Conservation (phyloP, 176 grass and related monocot genomes). For the Avena atlantica region DNA sequence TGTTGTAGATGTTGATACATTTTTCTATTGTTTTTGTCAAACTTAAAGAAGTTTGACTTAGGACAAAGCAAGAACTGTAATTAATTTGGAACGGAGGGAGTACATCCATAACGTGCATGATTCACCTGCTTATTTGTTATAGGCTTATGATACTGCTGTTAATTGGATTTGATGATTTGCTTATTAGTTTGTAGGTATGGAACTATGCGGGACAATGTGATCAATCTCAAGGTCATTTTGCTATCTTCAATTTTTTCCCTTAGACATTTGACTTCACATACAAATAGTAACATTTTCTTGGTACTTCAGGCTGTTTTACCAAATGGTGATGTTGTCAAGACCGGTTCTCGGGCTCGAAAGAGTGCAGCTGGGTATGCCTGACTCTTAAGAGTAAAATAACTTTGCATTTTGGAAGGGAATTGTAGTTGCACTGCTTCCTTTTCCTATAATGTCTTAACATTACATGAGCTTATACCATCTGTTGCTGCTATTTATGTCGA, state of each 20-base stretch:
- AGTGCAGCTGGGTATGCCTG: conserved; percentile 93
- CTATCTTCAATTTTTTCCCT: conserved; percentile 18
- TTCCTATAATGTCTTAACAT: conserved; percentile 23
- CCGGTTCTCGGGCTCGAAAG: conserved; percentile 85
- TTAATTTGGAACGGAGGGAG: background rate
- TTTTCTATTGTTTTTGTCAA: background rate
- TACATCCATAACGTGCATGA: background rate
- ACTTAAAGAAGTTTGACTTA: background rate
- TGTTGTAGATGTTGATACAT: background rate
- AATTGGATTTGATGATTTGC: conserved; percentile 63
- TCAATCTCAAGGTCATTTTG: conserved; percentile 76
- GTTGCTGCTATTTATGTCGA: conserved; percentile 12
- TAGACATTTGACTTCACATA: conserved; percentile 14
- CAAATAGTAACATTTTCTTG: conserved; percentile 34
- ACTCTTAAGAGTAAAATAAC: conserved; percentile 23
- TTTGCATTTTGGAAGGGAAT: conserved; percentile 2
- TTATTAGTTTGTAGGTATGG: conserved; percentile 97
- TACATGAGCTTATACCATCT: background rate
- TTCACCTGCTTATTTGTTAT: conserved; percentile 33
- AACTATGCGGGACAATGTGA: conserved; percentile 99
- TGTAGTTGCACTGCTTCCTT: conserved; percentile 24
- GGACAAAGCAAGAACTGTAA: background rate
- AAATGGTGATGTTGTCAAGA: conserved; percentile 90
- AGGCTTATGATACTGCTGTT: conserved; percentile 37
- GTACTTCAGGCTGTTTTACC: conserved; percentile 81